These are phyloP conservation scores for Ziziphus jujuba DNA, from an alignment of 306 rosid genomes.

Conservation along the genomic window DNA sequence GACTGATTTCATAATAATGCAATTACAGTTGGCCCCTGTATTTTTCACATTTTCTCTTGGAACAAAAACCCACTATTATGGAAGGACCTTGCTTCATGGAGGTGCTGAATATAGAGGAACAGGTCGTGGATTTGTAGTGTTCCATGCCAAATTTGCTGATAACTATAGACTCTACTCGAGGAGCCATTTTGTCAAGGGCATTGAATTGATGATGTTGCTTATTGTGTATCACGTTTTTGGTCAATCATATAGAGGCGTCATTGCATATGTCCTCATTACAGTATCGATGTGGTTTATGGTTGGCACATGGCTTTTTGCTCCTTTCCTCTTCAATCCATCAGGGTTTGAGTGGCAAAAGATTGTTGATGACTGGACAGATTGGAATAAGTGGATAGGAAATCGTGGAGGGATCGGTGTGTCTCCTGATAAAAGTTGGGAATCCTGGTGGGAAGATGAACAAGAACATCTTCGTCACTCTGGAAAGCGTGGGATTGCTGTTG, in stretches of 20 bases:
- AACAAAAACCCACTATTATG: conserved; percentile 93
- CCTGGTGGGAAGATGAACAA: conserved; percentile 96
- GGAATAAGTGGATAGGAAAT: conserved; percentile 92
- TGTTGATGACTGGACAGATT: conserved; percentile 92
- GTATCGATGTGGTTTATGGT: conserved; percentile 95
- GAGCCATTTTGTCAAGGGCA: conserved; percentile 95
- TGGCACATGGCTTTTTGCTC: conserved; percentile 96
- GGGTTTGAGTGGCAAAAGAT: conserved; percentile 99
- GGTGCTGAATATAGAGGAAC: conserved; percentile 96
- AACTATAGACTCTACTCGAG: conserved; percentile 92
- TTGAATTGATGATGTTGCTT: conserved; percentile 90
- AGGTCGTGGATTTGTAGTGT: conserved; percentile 92
- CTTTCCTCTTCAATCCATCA: conserved; percentile 94
- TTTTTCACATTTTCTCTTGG: conserved; percentile 96
- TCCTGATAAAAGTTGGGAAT: conserved; percentile 90
- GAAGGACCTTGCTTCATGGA: conserved; percentile 97
- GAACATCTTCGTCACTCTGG: conserved; percentile 79
- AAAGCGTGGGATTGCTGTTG: conserved; percentile 55
- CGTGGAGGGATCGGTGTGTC: conserved; percentile 89
- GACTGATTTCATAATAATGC: conserved; percentile 90
- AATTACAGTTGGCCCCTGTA: conserved; percentile 83
- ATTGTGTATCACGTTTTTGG: conserved; percentile 85
- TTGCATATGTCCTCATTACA: conserved; percentile 68
- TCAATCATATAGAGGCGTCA: conserved; percentile 57
- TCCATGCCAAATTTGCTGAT: conserved; percentile 95